Conservation (phyloP, 345 rosid genomes). For the Salix suchowensis region DNA sequence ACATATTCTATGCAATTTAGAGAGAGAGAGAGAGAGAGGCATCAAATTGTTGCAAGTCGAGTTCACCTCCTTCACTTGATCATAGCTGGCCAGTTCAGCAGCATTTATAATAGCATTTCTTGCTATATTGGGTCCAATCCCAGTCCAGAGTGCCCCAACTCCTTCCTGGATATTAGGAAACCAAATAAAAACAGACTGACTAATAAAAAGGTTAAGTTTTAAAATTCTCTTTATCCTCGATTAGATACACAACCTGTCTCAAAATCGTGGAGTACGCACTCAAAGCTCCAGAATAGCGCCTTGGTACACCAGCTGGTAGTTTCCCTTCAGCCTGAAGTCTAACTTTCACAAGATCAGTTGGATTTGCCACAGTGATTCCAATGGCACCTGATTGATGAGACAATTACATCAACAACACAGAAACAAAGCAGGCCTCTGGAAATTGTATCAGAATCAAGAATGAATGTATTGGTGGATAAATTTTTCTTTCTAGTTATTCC, state of each 20-base stretch:
- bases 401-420: background rate
- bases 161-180: conserved; percentile 69
- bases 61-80: conserved; percentile 83
- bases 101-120: conserved; percentile 94
- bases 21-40: conserved; percentile 1
- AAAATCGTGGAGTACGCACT: conserved; percentile 91
- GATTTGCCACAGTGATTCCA: conserved; percentile 80
- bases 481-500: background rate
- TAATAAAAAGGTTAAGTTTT: background rate
- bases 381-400: conserved; percentile 66
- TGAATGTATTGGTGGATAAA: background rate
- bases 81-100: conserved; percentile 97
- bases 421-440: background rate
- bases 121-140: conserved; percentile 90
- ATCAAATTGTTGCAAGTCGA: background rate
- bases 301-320: conserved; percentile 84
- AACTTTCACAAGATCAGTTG: conserved; percentile 99
- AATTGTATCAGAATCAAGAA: background rate
- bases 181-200: conserved; percentile 14
- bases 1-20: background rate
- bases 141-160: conserved; percentile 89
- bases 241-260: conserved; percentile 61
- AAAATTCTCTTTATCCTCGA: conserved; percentile 10
- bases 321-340: conserved; percentile 99
- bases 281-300: conserved; percentile 88